Conservation (phyloP, 257 asterid genomes). For the Nyctanthes arbortristis region DNA sequence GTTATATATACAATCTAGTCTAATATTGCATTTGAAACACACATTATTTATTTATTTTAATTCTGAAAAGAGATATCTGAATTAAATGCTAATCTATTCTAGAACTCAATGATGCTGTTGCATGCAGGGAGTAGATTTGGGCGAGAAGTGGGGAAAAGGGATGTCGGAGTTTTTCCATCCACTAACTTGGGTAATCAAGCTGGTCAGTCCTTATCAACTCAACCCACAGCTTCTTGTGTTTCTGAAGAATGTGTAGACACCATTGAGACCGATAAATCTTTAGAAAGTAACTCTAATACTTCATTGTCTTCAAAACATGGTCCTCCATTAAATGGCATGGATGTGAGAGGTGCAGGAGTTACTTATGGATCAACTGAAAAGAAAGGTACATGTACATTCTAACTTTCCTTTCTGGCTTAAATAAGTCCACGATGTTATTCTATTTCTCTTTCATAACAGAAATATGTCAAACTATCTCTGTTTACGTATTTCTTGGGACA, state of each 20-base stretch:
- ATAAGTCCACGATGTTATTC: neutral
- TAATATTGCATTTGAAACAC: neutral
- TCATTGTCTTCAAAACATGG: constrained; percentile 16
- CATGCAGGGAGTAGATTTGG: constrained; percentile 39
- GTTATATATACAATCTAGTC: neutral
- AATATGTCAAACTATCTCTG: neutral
- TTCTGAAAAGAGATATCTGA: neutral
- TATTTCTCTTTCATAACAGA: neutral
- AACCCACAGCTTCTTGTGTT: constrained; percentile 20
- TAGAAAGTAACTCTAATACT: constrained; percentile 9
- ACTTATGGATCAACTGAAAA: constrained; percentile 21
- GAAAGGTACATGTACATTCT: constrained; percentile 32
- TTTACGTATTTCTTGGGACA: neutral
- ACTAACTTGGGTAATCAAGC: constrained; percentile 32
- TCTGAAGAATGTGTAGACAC: constrained; percentile 4
- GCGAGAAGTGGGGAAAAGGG: constrained; percentile 17
- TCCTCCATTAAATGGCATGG: constrained; percentile 26
- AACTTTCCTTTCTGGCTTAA: neutral
- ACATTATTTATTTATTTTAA: neutral
- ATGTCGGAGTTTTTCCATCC: constrained; percentile 21
- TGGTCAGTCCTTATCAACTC: constrained; percentile 25
- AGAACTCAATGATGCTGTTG: constrained; percentile 21
- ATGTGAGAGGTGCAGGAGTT: constrained; percentile 18
- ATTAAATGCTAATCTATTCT: neutral
- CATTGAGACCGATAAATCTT: constrained; percentile 13